Base-by-base conservation (phyloP, 2,329 filamentous ascomycete species). In the Colletotrichum liaoningense region DNA sequence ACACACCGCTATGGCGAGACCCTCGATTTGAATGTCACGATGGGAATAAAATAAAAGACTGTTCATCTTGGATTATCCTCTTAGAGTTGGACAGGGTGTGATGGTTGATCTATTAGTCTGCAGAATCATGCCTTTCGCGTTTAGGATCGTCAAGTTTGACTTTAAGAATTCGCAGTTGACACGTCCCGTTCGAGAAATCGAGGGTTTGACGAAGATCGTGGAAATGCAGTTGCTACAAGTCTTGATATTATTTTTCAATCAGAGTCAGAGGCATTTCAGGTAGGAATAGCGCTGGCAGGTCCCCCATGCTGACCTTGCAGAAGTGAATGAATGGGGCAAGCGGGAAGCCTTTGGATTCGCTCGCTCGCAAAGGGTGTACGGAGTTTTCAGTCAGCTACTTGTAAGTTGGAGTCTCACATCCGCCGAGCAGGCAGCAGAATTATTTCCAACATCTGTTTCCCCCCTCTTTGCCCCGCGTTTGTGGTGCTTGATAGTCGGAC, bases 401-500 rank as follows among this genome's bases (percentile, higher is more conserved):
- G 38, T 14, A 7, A 19, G 14, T 24, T 19, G 19, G 26, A 38
- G 33, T 46, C 24, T 30, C 57, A n/a, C n/a, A 24, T 35, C 5
- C 33, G n/a, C 67, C 24, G 52, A 71, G 42, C 59, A 72, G 69
- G 66, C 69, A 72, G 66, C 69, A 72, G 66, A 60, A 72, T 72
- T 72, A 46, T 19, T 5, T 1, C 38, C 38, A 42, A 42, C 38
- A 42, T 14, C 5, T 42, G 5, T 42, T 42, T 19, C 16, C 6
- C 5, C 5, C 5, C 2, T 19, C 2, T 19, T 19, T 16, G 38
- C 9, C 8, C 30, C 19, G 24, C 42, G 67, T 59, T 28, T 59
- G 16, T 56, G 24, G 33, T 46, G 12, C 49, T 26, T n/a, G 14
- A 28, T 26, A n/a, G 19, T 22, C n/a, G 28, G 11, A 16, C 46